These are phyloP conservation scores for Penicillium tannophilum DNA, from an alignment of 495 filamentous ascomycete species.

Conservation along the genomic window DNA sequence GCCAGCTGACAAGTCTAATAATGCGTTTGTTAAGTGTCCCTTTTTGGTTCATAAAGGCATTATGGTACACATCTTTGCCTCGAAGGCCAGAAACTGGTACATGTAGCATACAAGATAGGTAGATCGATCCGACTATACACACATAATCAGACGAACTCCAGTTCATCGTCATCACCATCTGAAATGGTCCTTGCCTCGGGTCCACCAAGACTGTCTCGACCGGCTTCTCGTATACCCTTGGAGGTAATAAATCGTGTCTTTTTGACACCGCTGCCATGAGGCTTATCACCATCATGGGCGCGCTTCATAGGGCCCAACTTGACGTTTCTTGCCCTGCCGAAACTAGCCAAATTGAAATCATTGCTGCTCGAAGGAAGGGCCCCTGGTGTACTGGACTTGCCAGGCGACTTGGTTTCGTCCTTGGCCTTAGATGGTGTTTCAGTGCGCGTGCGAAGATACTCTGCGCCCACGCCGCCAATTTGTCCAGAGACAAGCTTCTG, in stretches of 20 bases:
- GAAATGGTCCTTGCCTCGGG: constrained; percentile 36
- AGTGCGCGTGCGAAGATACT: constrained; percentile 67
- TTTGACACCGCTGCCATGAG: constrained; percentile 53
- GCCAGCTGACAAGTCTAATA: neutral
- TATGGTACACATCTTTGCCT: neutral
- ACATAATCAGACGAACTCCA: constrained; percentile 53
- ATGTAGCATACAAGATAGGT: neutral
- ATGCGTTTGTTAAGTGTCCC: neutral
- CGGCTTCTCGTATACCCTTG: constrained; percentile 75
- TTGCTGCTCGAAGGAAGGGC: constrained; percentile 13
- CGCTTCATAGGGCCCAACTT: constrained; percentile 72
- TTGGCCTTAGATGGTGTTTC: constrained; percentile 14
- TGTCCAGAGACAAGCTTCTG: constrained; percentile 61
- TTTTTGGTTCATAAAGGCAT: neutral
- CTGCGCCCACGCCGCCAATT: constrained; percentile 69
- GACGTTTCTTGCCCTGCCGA: constrained; percentile 50
- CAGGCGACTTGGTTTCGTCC: constrained; percentile 12
- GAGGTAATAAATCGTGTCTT: constrained; percentile 82
- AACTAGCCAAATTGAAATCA: constrained; percentile 29
- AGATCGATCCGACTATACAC: neutral
- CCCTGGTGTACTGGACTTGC: constrained; percentile 16
- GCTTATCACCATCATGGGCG: constrained; percentile 36
- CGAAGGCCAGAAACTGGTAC: neutral
- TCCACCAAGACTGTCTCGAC: constrained; percentile 70
- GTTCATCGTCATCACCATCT: constrained; percentile 53